A percentile compares a stretch with the other conserved stretches of the same genome.
These are phyloP conservation scores for Claviceps quebecensis DNA, from an alignment of 2,329 filamentous ascomycete genomes.

Conservation along the genomic window DNA sequence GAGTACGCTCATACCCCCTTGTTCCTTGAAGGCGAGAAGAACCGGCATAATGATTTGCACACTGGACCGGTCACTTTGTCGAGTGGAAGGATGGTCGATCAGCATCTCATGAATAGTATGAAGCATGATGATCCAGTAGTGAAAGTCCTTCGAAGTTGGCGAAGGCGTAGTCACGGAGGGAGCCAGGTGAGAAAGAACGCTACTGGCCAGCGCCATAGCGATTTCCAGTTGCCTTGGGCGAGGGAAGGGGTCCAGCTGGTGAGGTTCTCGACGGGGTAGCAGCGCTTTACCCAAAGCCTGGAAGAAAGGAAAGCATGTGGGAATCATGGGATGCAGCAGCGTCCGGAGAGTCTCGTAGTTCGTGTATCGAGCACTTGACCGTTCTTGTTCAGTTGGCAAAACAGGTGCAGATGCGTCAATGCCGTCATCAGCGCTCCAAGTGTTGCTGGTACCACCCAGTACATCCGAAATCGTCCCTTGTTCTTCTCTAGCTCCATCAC, in stretches of 20 bases:
- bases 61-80: slow-evolving; percentile 33
- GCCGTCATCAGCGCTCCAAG: slow-evolving; percentile 13
- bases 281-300: slow-evolving; percentile 74
- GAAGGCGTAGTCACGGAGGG: slow-evolving; percentile 27
- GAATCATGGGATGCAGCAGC: slow-evolving; percentile 64
- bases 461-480: slow-evolving; percentile 20
- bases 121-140: slow-evolving; percentile 71
- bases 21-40: slow-evolving; percentile 73
- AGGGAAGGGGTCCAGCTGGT: slow-evolving; percentile 43
- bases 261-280: slow-evolving; percentile 51
- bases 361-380: slow-evolving; percentile 34
- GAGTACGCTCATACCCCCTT: slow-evolving; percentile 59
- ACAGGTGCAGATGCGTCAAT: slow-evolving; percentile 11
- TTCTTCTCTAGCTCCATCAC: slow-evolving; percentile 8
- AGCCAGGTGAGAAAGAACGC: slow-evolving; percentile 53
- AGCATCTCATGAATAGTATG: slow-evolving; percentile 66
- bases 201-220: slow-evolving; percentile 54
- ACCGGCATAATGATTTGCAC: slow-evolving; percentile 57
- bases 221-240: slow-evolving; percentile 40
- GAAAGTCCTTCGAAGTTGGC: slow-evolving; percentile 49
- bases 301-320: slow-evolving; percentile 71
- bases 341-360: slow-evolving; percentile 69
- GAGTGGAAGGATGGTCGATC: slow-evolving; percentile 46
- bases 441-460: slow-evolving; percentile 12
- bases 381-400: slow-evolving; percentile 28